A percentile compares a stretch with the other conserved stretches of the same genome.
Conservation (phyloP, 78 protist species). For the Cavenderia fasciculata region DNA sequence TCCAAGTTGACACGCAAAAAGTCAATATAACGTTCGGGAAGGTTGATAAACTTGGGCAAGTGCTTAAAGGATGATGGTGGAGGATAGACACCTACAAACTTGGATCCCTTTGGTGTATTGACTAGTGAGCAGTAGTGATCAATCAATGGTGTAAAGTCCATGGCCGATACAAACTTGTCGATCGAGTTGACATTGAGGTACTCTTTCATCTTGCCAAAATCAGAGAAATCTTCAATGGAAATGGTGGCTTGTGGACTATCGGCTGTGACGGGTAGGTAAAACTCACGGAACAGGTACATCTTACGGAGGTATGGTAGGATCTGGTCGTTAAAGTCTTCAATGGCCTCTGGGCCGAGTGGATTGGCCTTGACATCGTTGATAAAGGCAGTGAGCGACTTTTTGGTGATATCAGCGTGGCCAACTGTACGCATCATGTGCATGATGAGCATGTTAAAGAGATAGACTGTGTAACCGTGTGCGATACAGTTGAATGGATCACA, state of each 20-base stretch:
- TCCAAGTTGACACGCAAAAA: constrained; percentile 2
- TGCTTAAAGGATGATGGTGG: constrained; percentile 32
- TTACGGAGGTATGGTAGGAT: constrained; percentile 51
- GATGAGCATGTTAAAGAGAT: background rate
- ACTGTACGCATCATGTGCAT: constrained; percentile 19
- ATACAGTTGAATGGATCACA: constrained; percentile 14
- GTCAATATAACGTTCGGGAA: constrained; percentile 28
- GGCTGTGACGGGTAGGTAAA: constrained; percentile 1
- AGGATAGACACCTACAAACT: constrained; percentile 42
- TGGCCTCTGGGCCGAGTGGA: background rate
- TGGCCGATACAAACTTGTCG: background rate
- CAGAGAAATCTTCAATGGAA: constrained; percentile 21
- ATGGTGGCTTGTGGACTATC: background rate
- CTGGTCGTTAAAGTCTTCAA: constrained; percentile 27
- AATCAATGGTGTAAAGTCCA: background rate
- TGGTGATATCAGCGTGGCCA: background rate
- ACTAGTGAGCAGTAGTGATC: background rate
- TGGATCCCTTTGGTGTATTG: constrained; percentile 24
- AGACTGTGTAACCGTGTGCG: background rate
- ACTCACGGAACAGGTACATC: constrained; percentile 27
- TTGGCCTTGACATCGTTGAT: background rate
- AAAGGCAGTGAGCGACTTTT: background rate
- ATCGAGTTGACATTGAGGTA: constrained; percentile 5
- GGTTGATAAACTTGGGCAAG: constrained; percentile 24
- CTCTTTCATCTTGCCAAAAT: background rate